phyloP scores from a whole-genome alignment of 129 eudicot species.

The Centella asiatica region DNA sequence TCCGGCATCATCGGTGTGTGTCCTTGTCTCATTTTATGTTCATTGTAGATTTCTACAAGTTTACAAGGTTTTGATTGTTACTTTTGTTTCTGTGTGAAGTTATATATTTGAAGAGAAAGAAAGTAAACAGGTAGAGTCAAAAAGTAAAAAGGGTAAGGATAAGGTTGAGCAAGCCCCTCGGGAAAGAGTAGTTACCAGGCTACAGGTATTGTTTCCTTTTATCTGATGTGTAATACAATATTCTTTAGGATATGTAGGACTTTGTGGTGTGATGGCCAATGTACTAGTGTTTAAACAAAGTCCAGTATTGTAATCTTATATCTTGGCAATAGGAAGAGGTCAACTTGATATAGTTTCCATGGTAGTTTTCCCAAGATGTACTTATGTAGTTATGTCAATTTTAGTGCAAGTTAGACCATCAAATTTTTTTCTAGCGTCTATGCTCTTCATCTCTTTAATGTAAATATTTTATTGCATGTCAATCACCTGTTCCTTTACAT shows the following conservation, averaged over 20 bases:
- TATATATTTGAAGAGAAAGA: constrained; percentile 75
- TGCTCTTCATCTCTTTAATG: too few relatives aligned
- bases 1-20: constrained; percentile 88
- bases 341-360: too few relatives aligned
- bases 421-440: too few relatives aligned
- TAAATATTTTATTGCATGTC: too few relatives aligned
- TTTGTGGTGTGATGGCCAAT: too few relatives aligned
- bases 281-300: too few relatives aligned
- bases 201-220: constrained; percentile 49
- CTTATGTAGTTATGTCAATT: too few relatives aligned
- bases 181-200: constrained; percentile 59
- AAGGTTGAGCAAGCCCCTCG: constrained; percentile 22
- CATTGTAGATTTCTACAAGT: background rate
- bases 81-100: constrained; percentile 22
- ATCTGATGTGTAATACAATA: background rate
- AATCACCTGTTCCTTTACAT: too few relatives aligned
- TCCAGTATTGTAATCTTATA: too few relatives aligned
- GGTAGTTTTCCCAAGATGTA: too few relatives aligned
- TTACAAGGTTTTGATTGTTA: constrained; percentile 4
- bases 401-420: too few relatives aligned
- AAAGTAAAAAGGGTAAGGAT: constrained; percentile 27
- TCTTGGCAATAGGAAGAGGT: too few relatives aligned
- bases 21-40: background rate
- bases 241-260: background rate
- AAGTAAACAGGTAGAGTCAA: constrained; percentile 35